phyloP scores from a whole-genome alignment of 2,329 filamentous ascomycete genomes.

The Aspergillus arachidicola region DNA sequence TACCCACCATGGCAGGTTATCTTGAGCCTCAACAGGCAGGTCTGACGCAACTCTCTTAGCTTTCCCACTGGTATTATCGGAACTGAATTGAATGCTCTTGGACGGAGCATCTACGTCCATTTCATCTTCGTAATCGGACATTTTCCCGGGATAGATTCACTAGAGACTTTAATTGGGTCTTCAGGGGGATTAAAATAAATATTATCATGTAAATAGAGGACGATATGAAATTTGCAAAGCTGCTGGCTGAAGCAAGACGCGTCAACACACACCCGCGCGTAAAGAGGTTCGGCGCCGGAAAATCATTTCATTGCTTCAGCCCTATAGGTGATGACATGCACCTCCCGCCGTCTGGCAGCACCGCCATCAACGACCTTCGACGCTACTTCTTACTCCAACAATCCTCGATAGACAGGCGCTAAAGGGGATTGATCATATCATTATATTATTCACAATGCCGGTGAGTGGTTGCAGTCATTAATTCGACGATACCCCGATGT shows the following conservation, averaged over 20 bases:
- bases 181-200: background rate
- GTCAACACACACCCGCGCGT: slow-evolving; percentile 37
- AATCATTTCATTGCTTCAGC: slow-evolving; percentile 28
- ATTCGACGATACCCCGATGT: background rate
- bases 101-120: slow-evolving; percentile 67
- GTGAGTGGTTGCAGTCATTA: slow-evolving; percentile 33
- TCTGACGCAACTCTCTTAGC: slow-evolving; percentile 93
- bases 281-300: slow-evolving; percentile 45
- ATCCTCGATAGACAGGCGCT: slow-evolving; percentile 26
- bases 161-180: background rate
- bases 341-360: slow-evolving; percentile 20
- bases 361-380: slow-evolving; percentile 16
- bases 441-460: slow-evolving; percentile 45
- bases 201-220: background rate
- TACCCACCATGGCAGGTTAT: slow-evolving; percentile 83
- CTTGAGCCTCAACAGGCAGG: slow-evolving; percentile 88
- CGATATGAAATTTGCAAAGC: background rate
- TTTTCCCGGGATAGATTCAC: slow-evolving; percentile 29
- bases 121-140: slow-evolving; percentile 64
- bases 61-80: slow-evolving; percentile 70
- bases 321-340: slow-evolving; percentile 32
- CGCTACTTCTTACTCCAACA: slow-evolving; percentile 11
- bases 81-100: slow-evolving; percentile 68
- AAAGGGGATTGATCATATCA: slow-evolving; percentile 15
- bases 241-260: slow-evolving; percentile 27